phyloP scores from a whole-genome alignment of 2,329 filamentous ascomycete species.

The Akanthomyces lecanii region DNA sequence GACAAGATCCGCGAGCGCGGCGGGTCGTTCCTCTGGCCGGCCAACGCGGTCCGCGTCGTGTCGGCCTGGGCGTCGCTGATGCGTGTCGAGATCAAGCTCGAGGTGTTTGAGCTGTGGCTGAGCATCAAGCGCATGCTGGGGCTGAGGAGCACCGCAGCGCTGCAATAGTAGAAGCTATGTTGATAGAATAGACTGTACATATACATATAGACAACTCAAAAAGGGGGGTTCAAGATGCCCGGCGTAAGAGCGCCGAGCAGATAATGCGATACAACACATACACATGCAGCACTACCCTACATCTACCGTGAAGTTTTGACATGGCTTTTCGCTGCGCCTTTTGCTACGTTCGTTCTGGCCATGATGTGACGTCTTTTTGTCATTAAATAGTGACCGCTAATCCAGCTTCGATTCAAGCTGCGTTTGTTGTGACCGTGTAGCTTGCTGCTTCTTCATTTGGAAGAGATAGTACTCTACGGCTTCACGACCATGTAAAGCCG shows the following conservation, averaged over 20 bases:
- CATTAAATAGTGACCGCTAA: background rate
- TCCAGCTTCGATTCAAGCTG: too few species aligned
- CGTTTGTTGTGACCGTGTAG: too few species aligned
- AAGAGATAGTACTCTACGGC: too few species aligned
- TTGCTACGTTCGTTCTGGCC: too few species aligned
- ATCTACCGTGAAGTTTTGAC: background rate
- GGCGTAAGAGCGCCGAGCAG: background rate
- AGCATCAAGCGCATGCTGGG: slow-evolving; percentile 47
- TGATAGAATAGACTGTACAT: slow-evolving; percentile 11
- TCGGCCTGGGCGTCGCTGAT: slow-evolving; percentile 55
- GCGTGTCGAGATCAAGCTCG: slow-evolving; percentile 59
- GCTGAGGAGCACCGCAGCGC: slow-evolving; percentile 21
- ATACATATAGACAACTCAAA: slow-evolving; percentile 5
- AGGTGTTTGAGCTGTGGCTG: slow-evolving; percentile 60
- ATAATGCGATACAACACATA: background rate
- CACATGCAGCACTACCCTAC: background rate
- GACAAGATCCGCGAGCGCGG: slow-evolving; percentile 47
- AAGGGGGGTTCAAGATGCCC: background rate
- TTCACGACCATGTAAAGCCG: too few species aligned
- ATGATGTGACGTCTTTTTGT: background rate
- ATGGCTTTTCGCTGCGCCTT: too few species aligned
- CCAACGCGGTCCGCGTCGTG: slow-evolving; percentile 50
- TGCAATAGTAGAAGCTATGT: background rate
- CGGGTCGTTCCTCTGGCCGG: slow-evolving; percentile 56
- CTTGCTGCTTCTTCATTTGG: too few species aligned